phyloP scores from a whole-genome alignment of 139 green algal genomes.

The Deuterostichococcus epilithicus region DNA sequence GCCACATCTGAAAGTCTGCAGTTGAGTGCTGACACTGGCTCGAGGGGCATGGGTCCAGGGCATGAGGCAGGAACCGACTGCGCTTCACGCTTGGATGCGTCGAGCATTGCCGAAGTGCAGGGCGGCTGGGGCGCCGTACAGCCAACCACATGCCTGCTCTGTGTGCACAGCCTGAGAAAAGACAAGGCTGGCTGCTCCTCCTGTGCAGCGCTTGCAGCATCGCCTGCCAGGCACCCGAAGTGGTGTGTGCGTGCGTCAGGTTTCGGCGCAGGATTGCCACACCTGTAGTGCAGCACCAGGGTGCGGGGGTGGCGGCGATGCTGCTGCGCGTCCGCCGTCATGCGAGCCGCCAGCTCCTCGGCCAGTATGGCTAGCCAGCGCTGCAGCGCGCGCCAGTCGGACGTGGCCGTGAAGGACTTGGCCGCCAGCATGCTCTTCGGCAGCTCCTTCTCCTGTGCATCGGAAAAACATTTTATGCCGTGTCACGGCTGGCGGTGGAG shows the following conservation, averaged over 20 bases:
- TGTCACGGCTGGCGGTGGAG: too few species aligned
- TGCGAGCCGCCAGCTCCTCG: constrained; percentile 64
- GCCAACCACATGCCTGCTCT: background rate
- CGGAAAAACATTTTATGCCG: background rate
- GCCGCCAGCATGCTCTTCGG: constrained; percentile 65
- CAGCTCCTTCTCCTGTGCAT: constrained; percentile 26
- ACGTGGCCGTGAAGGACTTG: constrained; percentile 75
- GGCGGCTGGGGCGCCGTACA: background rate
- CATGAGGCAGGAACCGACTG: background rate
- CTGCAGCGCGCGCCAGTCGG: constrained; percentile 26
- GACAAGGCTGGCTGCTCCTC: background rate
- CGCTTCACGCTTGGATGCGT: background rate
- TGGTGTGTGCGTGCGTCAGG: background rate
- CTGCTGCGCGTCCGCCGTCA: constrained; percentile 47
- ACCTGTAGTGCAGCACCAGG: constrained; percentile 49
- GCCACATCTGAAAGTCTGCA: background rate
- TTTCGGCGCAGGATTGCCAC: background rate
- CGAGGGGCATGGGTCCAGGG: background rate
- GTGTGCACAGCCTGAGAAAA: background rate
- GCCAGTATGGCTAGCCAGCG: constrained; percentile 68
- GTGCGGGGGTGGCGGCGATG: constrained; percentile 42
- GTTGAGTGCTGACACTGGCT: background rate
- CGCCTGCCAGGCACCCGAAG: too few species aligned
- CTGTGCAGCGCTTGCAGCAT: too few species aligned
- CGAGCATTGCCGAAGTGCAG: background rate